A percentile compares a stretch with the other conserved stretches of the same genome.
Evolutionary conservation across 2,329 filamentous ascomycete species (phyloP).

Genomic region (Colletotrichum camelliae): DNA sequence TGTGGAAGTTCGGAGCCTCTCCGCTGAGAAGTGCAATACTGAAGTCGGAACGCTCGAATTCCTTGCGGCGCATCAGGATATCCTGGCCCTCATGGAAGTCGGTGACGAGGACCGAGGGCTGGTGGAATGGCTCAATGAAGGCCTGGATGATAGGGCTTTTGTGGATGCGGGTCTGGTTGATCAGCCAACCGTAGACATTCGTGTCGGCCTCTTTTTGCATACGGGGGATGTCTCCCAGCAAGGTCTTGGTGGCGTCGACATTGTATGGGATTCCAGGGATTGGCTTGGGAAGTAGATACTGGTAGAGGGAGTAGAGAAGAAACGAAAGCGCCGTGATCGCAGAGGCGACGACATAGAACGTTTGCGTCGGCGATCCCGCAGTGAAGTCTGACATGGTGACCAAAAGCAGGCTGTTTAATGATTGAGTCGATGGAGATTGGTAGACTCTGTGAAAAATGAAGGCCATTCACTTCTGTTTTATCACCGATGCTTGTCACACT

Average conservation of each 20-base stretch:
- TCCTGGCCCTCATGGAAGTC: constrained; percentile 37
- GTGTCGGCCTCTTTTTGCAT: neutral
- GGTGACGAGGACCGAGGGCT: constrained; percentile 33
- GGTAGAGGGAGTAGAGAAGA: neutral
- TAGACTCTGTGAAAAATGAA: neutral
- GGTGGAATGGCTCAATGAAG: constrained; percentile 35
- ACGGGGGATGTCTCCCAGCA: neutral
- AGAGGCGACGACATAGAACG: neutral
- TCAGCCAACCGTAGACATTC: neutral
- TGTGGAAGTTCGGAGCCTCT: constrained; percentile 31
- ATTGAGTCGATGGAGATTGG: neutral
- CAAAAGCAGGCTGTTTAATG: no score
- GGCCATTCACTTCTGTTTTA: neutral
- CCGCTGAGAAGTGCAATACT: neutral
- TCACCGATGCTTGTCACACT: neutral
- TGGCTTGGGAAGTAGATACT: neutral
- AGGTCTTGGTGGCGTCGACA: neutral
- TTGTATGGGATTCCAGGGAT: neutral
- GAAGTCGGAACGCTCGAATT: constrained; percentile 37
- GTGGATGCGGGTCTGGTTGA: neutral
- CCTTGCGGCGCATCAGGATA: constrained; percentile 35
- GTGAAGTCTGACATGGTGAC: neutral
- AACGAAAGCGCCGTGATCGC: neutral
- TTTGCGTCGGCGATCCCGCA: neutral
- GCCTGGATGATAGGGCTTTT: constrained; percentile 31